Evolutionary conservation across 768 basidiomycete genomes (phyloP), one percentile per base, ranked within the genome.

Genomic region (Trametes elegans): DNA sequence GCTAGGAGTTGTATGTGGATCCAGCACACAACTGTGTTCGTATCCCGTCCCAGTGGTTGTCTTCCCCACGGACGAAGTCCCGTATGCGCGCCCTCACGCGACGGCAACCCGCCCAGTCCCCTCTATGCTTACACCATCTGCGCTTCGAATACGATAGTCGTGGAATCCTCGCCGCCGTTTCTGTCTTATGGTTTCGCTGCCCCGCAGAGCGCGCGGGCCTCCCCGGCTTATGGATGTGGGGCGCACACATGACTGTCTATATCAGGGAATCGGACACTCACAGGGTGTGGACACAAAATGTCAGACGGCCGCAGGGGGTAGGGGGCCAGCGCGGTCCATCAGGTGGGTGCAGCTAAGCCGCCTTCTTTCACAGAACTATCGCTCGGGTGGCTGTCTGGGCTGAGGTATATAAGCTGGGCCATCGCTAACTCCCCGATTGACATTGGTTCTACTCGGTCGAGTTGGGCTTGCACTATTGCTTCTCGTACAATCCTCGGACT

Each of bases 211-310:
- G 31, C n/a, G 38, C 39, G 41, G 41, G 34, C 24, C n/a, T 26
- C 29, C 41, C n/a, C 42, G 51, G 51, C 26, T 36, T 34, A 53
- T 35, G 41, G 34, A 27, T 42, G 42, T 44, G 34, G 34, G 26
- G 32, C 16, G 48, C 41, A 56, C 55, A 56, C 55, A 56, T 56
- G 55, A 56, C 47, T 28, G 23, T 36, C 55, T 36, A 56, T 56
- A 56, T 56, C 47, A 43, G 55, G 55, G 27, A 14, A 56, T 49
- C 42, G 23, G 28, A 14, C 24, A 34, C 47, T 41, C 47, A 56
- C 55, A 56, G 41, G 54, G 46, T 48, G 32, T 42, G 38, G 14
- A 26, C n/a, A 29, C 31, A 32, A 19, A 19, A 38, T 18, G 42
- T 44, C 51, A 36, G 34, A 36, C 51, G 21, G 29, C 3, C n/a